Base-by-base conservation (phyloP, 2,329 filamentous ascomycete genomes). In the Phyllosticta citriasiana region DNA sequence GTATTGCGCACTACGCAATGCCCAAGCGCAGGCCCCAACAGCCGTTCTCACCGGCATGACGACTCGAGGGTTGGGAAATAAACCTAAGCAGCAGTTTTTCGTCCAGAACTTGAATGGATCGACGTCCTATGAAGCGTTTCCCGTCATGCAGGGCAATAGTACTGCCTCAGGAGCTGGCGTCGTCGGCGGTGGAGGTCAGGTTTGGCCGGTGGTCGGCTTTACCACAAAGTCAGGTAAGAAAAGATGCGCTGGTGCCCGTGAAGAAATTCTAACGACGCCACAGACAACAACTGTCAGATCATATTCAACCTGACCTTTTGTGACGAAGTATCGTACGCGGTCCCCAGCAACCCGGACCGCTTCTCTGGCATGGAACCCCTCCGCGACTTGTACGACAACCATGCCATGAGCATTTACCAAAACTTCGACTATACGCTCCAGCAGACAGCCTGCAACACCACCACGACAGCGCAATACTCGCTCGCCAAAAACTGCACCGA, bases 251-350 rank as follows among this genome's bases (percentile, higher is more conserved):
- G 9, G 40, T 7, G 2, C 4, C 12, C 10, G 53, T n/a, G 19
- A 30, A 3, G 51, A n/a, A 19, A 25, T 63, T 24, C 30, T 55
- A n/a, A 19, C 24, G n/a, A 26, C 60, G 14, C 26, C 64, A 51
- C 64, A 84, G 89, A 88, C 62, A 83, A 85, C 63, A 96, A 92
- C 69, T 99, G 94, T 73, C 87, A 88, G 63, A 81, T 99, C 51
- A 81, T 97, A 54, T 92, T 87, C 72, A 87, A 95, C 69, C 84
- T 99, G n/a, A 79, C 85, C 0, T 95, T 97, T 73, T 99, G 94
- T 76, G 83, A 87, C 66, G 85, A 93, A 67, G 88, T 93, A 55
- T 90, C 93, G 57, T 97, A 97, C 71, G 88, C 93, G 6, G 94
- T 97, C 0, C 94, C 94, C 0, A 86, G 88, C 51, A 96, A 96